A percentile compares a stretch with the other conserved stretches of the same genome.
These are phyloP conservation scores for Candida dubliniensis DNA, from an alignment of 1,139 yeast genomes.

Conservation along the genomic window DNA sequence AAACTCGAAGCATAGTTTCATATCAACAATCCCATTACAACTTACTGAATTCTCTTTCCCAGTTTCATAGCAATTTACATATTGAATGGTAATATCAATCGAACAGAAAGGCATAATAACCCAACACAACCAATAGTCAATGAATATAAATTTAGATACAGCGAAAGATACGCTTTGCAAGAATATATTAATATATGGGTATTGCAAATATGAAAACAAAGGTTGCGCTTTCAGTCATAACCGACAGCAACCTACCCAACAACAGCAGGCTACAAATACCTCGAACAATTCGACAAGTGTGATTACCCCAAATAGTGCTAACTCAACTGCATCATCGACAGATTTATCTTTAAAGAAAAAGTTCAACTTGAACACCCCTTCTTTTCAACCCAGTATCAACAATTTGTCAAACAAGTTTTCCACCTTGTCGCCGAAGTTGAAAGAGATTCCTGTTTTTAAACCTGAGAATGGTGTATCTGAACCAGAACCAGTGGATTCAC, in stretches of 20 bases:
- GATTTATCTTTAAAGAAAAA: slow-evolving; percentile 32
- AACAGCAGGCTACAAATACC: slow-evolving; percentile 5
- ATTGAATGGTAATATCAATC: background rate
- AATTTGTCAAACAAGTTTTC: slow-evolving; percentile 43
- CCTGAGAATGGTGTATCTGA: slow-evolving; percentile 31
- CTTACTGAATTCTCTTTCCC: no score
- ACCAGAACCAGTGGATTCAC: slow-evolving; percentile 7
- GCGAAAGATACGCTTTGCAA: slow-evolving; percentile 84
- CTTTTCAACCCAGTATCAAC: slow-evolving; percentile 55
- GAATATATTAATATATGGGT: slow-evolving; percentile 83
- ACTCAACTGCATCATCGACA: slow-evolving; percentile 9
- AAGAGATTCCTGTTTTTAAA: slow-evolving; percentile 56
- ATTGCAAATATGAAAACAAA: slow-evolving; percentile 83
- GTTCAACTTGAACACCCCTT: slow-evolving; percentile 64
- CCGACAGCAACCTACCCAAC: slow-evolving; percentile 16
- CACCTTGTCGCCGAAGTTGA: slow-evolving; percentile 53
- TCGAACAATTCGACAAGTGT: slow-evolving; percentile 1
- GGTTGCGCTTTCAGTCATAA: slow-evolving; percentile 86
- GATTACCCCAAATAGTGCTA: slow-evolving; percentile 1
- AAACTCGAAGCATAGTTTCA: no score
- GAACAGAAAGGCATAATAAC: background rate
- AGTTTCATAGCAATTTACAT: background rate
- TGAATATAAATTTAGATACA: slow-evolving; percentile 49
- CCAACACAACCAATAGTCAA: slow-evolving; percentile 12
- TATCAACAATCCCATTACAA: no score